Conservation (phyloP, 1,284 basidiomycete species). For the Rhizopogon parksii region DNA sequence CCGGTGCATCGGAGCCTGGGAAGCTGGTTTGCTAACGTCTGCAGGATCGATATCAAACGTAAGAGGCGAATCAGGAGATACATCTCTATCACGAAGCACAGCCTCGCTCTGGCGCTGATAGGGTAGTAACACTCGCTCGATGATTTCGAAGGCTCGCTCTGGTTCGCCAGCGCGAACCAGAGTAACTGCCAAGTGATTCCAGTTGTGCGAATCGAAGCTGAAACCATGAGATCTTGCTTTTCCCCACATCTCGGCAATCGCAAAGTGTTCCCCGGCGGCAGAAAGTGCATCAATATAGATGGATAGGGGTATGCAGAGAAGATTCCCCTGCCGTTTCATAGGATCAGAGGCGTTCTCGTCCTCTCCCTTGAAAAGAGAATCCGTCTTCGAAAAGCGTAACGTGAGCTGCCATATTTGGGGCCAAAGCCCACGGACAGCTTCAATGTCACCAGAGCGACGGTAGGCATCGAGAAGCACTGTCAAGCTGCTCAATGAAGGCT, state of each 20-base stretch:
- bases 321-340: slow-evolving; percentile 38
- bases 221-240: slow-evolving; percentile 64
- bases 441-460: slow-evolving; percentile 52
- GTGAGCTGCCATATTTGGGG: slow-evolving; percentile 58
- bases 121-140: slow-evolving; percentile 75
- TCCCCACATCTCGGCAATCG: slow-evolving; percentile 68
- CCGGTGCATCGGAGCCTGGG: slow-evolving; percentile 28
- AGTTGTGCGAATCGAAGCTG: slow-evolving; percentile 85
- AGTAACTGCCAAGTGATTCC: slow-evolving; percentile 80
- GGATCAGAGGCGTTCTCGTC: slow-evolving; percentile 8
- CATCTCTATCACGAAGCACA: slow-evolving; percentile 29
- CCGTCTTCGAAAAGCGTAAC: slow-evolving; percentile 32
- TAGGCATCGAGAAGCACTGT: slow-evolving; percentile 74
- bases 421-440: slow-evolving; percentile 63
- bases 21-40: slow-evolving; percentile 19
- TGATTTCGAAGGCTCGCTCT: slow-evolving; percentile 76
- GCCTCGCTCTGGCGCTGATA: slow-evolving; percentile 36
- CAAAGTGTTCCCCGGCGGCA: slow-evolving; percentile 50
- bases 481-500: slow-evolving; percentile 55
- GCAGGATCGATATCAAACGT: slow-evolving; percentile 27
- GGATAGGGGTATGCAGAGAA: slow-evolving; percentile 76
- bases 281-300: slow-evolving; percentile 80
- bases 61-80: slow-evolving; percentile 39
- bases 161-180: slow-evolving; percentile 76
- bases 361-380: slow-evolving; percentile 27